Percentiles rank a stretch among this genome's conserved stretches.
Conservation (phyloP, 2,329 filamentous ascomycete species). For the Ophiocordyceps australis region DNA sequence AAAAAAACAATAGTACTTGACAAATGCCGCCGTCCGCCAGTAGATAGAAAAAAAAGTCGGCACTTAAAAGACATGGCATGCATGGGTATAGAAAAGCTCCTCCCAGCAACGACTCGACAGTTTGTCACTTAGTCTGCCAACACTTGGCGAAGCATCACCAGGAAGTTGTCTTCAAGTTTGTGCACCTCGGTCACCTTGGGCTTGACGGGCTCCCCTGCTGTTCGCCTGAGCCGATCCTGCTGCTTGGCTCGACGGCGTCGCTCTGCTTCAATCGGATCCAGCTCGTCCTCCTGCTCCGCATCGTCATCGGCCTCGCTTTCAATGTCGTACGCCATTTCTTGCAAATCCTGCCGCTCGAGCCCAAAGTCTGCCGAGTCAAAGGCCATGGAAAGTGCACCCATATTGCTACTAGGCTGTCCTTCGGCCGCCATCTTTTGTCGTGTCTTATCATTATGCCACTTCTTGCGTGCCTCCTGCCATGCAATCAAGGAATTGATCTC, state of each 20-base stretch:
- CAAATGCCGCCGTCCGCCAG: too few relatives aligned
- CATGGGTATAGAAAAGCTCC: background rate
- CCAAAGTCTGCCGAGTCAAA: constrained; percentile 83
- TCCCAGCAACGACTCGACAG: background rate
- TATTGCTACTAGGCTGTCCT: constrained; percentile 25
- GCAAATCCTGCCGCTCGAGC: constrained; percentile 67
- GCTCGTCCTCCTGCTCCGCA: constrained; percentile 57
- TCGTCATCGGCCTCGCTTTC: constrained; percentile 46
- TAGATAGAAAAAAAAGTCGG: too few relatives aligned
- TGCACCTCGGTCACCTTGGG: constrained; percentile 62
- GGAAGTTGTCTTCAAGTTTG: constrained; percentile 63
- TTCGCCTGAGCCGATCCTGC: constrained; percentile 63
- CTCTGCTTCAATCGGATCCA: constrained; percentile 80
- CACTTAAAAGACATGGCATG: too few relatives aligned
- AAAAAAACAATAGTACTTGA: too few relatives aligned
- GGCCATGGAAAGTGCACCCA: constrained; percentile 32
- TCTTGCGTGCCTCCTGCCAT: constrained; percentile 92
- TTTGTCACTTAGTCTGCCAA: constrained; percentile 43
- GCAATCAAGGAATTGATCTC: constrained; percentile 78
- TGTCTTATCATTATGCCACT: constrained; percentile 97
- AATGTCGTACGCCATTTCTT: constrained; percentile 71
- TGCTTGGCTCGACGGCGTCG: constrained; percentile 56
- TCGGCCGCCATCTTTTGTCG: constrained; percentile 97
- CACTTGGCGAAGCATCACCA: constrained; percentile 66
- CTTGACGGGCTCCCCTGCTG: constrained; percentile 71